Percentiles rank a stretch among this genome's conserved stretches.
Conservation (phyloP, 768 basidiomycete genomes). For the Tubosaeta sp. region DNA sequence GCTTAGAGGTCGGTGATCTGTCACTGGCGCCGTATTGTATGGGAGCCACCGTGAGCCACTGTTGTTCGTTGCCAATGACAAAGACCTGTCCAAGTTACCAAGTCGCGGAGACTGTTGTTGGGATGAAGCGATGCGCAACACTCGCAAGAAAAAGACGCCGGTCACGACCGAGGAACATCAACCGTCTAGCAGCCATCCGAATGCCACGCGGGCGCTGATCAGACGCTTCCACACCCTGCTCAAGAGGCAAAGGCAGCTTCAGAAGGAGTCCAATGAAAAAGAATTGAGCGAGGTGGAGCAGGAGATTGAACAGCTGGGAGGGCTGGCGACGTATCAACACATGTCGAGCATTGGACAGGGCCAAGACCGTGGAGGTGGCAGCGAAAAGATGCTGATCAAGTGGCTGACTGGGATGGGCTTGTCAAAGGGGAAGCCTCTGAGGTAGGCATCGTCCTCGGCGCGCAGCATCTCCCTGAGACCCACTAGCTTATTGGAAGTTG, state of each 20-base stretch:
- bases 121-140: constrained; percentile 35
- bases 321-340: constrained; percentile 73
- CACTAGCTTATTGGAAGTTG: constrained; percentile 78
- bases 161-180: constrained; percentile 31
- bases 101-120: not conserved
- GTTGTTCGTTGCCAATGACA: no score
- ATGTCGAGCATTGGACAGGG: constrained; percentile 83
- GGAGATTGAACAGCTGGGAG: constrained; percentile 69
- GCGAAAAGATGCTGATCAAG: constrained; percentile 69
- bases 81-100: no score
- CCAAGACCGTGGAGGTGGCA: constrained; percentile 81
- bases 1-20: no score
- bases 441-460: constrained; percentile 26
- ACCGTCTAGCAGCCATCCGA: constrained; percentile 43
- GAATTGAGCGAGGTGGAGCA: constrained; percentile 51
- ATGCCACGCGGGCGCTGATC: constrained; percentile 68
- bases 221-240: constrained; percentile 76
- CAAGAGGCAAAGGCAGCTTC: constrained; percentile 60
- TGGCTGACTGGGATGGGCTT: constrained; percentile 65
- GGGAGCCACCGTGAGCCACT: no score
- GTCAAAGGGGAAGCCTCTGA: constrained; percentile 24
- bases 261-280: constrained; percentile 25
- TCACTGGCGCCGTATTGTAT: no score
- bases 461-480: not conserved
- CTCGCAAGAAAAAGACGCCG: constrained; percentile 42